Conservation (phyloP, 345 rosid species). For the Salix dunnii region DNA sequence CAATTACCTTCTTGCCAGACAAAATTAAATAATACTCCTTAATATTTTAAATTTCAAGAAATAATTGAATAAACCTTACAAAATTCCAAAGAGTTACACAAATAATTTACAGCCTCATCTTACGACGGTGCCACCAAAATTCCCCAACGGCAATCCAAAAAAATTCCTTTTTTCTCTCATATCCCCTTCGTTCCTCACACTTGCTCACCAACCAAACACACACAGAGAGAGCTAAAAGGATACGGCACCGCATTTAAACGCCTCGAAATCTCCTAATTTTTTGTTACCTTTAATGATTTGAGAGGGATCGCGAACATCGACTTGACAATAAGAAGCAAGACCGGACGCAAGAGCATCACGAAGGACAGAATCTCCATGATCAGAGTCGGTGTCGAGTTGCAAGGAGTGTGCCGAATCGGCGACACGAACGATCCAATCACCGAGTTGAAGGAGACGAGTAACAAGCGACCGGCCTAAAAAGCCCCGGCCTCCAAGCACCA, state of each 20-base stretch:
- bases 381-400: conserved; percentile 32
- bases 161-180: not conserved
- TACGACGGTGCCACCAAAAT: not conserved
- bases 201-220: conserved; percentile 7
- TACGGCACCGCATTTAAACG: too few relatives aligned
- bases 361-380: conserved; percentile 52
- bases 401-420: conserved; percentile 61
- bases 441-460: conserved; percentile 52
- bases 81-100: not conserved
- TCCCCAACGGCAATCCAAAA: not conserved
- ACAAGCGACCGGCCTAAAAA: conserved; percentile 80
- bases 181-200: not conserved
- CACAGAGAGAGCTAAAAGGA: not conserved
- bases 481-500: conserved; percentile 81
- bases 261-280: not conserved
- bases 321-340: conserved; percentile 56
- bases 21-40: not conserved
- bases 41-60: not conserved
- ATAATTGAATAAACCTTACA: not conserved
- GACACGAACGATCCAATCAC: conserved; percentile 76
- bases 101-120: not conserved
- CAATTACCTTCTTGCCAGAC: not conserved
- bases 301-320: conserved; percentile 64
- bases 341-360: conserved; percentile 58
- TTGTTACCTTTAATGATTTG: conserved; percentile 51